Evolutionary conservation across 257 asterid species (phyloP), one percentile per base, ranked within the genome.

Genomic region (Fraxinus pennsylvanica): DNA sequence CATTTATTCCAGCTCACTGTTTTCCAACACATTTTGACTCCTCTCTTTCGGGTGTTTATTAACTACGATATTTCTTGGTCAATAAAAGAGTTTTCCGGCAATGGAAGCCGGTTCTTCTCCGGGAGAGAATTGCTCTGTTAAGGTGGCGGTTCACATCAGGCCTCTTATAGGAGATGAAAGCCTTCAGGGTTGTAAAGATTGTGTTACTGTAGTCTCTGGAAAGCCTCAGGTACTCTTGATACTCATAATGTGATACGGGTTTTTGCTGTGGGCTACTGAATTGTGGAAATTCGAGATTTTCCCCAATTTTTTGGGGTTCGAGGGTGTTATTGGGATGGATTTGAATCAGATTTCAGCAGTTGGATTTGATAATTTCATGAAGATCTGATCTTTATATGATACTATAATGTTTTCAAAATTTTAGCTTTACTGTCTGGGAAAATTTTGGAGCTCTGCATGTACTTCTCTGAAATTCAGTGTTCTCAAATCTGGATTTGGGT

Each of bases 111-210:
- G 81, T 84, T 21, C 65, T 45, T 85, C 86, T 74, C 80, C 91
- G 27, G 98, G 89, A 36, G 99, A 92, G 80, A 96, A 96, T 86
- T 96, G 99, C 32, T 96, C 96, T 88, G 98, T 96, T 9, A 96
- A 96, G 88, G 99, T 96, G 36, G 98, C 98, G 19, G 96, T 96
- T 87, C 98, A 96, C 79, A 84, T 91, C 14, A 86, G 99, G 86
- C 99, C 99, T 70, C 94, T 93, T 75, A 87, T 96, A 67, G 99
- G 97, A 52, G 99, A 96, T 83, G 99, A 96, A 83, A 91, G 80
- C 86, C 90, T 96, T 83, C 99, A 92, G 87, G 98, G 98, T 39
- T 96, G 99, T 82, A 88, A 93, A 79, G 99, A 96, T 85, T 96
- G 99, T 85, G 99, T 92, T 22, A 78, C 96, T 69, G 84, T 96